phyloP scores from a whole-genome alignment of 805 yeast genomes.

The Ascoidea tarda region DNA sequence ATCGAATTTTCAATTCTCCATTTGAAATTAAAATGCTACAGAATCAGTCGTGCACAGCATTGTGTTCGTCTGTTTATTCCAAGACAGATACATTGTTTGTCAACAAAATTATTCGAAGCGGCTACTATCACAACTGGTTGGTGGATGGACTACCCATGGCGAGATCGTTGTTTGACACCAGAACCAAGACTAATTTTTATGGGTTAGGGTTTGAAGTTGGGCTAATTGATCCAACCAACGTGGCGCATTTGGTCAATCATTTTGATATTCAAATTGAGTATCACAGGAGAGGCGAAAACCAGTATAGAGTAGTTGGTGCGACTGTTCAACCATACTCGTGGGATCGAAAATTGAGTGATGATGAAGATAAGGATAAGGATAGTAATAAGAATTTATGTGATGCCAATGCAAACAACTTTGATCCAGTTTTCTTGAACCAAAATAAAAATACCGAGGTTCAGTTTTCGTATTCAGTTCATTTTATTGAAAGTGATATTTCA shows the following conservation, averaged over 20 bases:
- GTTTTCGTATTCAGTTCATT: slow-evolving; percentile 75
- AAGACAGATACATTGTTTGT: slow-evolving; percentile 62
- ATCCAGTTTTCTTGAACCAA: slow-evolving; percentile 34
- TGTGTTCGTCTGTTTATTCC: slow-evolving; percentile 50
- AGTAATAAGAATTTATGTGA: background rate
- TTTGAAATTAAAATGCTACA: slow-evolving; percentile 68
- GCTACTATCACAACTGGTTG: slow-evolving; percentile 84
- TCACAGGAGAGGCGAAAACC: slow-evolving; percentile 55
- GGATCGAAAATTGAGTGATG: slow-evolving; percentile 14
- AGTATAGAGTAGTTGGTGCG: slow-evolving; percentile 84
- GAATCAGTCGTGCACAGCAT: slow-evolving; percentile 47
- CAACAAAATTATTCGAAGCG: slow-evolving; percentile 64
- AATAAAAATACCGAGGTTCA: slow-evolving; percentile 42
- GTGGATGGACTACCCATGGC: slow-evolving; percentile 95
- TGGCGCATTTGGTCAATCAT: slow-evolving; percentile 66
- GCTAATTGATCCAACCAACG: slow-evolving; percentile 37
- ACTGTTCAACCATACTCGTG: slow-evolving; percentile 59
- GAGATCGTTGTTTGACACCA: slow-evolving; percentile 36
- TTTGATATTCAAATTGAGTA: slow-evolving; percentile 69
- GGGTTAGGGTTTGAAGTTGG: slow-evolving; percentile 80
- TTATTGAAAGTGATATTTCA: slow-evolving; percentile 52
- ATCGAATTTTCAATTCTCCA: slow-evolving; percentile 88
- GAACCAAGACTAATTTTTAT: slow-evolving; percentile 49
- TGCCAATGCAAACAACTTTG: slow-evolving; percentile 3
- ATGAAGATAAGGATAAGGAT: background rate